phyloP scores from a whole-genome alignment of 768 basidiomycete species.

The Agrocybe praecox region DNA sequence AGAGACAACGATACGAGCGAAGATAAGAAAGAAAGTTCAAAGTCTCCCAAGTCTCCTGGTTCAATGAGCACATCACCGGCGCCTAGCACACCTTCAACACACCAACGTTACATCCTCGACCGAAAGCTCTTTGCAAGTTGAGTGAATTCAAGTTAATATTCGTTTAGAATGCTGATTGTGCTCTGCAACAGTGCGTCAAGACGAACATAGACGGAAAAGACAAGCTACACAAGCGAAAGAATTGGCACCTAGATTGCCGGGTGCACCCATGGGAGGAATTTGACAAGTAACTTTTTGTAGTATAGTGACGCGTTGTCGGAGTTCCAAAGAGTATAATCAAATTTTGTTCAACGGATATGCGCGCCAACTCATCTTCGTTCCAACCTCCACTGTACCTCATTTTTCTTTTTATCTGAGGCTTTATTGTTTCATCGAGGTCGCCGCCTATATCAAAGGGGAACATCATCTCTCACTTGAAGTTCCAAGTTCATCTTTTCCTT shows the following conservation, averaged over 20 bases:
- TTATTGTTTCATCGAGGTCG: too few relatives aligned
- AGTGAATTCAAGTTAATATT: conserved; percentile 17
- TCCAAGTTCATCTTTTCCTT: too few relatives aligned
- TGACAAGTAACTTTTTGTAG: conserved; percentile 15
- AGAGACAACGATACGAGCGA: conserved; percentile 29
- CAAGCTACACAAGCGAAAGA: conserved; percentile 70
- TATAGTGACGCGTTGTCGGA: conserved; percentile 19
- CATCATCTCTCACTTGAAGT: too few relatives aligned
- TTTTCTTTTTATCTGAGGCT: conserved; percentile 2
- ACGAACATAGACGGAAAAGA: conserved; percentile 71
- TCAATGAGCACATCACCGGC: conserved; percentile 26
- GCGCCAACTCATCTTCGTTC: background rate
- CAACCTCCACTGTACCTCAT: background rate
- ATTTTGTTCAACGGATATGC: conserved; percentile 10
- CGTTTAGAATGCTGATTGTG: conserved; percentile 1
- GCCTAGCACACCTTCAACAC: conserved; percentile 42
- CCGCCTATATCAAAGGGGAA: too few relatives aligned
- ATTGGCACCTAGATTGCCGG: conserved; percentile 72
- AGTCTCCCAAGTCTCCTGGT: conserved; percentile 28
- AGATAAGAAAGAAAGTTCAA: conserved; percentile 28
- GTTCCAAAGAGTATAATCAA: conserved; percentile 22
- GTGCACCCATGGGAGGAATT: conserved; percentile 47
- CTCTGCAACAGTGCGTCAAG: conserved; percentile 58
- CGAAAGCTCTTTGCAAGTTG: conserved; percentile 72
- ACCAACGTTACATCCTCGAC: conserved; percentile 82